phyloP scores from a whole-genome alignment of 352 stramenopile species.

The Phytophthora cajani region DNA sequence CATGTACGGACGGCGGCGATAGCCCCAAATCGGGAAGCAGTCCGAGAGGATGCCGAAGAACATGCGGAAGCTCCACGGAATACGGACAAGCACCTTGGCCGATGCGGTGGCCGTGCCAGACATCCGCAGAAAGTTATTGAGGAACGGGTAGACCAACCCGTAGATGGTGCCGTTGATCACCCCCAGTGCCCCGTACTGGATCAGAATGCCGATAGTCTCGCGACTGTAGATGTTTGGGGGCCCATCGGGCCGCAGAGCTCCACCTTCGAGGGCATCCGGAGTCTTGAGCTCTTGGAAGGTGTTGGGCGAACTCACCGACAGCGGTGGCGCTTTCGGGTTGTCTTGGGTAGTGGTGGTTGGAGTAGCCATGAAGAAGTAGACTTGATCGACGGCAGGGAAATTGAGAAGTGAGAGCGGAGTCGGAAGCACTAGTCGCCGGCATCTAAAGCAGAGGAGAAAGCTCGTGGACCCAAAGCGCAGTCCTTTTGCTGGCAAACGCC shows the following conservation, averaged over 20 bases:
- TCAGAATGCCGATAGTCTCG: constrained; percentile 46
- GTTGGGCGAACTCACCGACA: constrained; percentile 21
- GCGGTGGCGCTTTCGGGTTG: constrained; percentile 14
- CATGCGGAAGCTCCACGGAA: constrained; percentile 76
- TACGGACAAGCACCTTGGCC: constrained; percentile 45
- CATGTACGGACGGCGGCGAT: constrained; percentile 82
- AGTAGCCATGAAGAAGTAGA: constrained; percentile 17
- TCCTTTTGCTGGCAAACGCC: not conserved
- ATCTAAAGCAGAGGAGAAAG: not conserved
- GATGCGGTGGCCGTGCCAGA: constrained; percentile 43
- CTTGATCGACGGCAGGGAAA: constrained; percentile 15
- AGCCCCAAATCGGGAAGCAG: constrained; percentile 80
- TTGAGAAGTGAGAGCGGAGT: constrained; percentile 22
- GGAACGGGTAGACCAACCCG: constrained; percentile 48
- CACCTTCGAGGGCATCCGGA: constrained; percentile 39
- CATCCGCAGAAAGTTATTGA: constrained; percentile 50
- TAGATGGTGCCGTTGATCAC: constrained; percentile 59
- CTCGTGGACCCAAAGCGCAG: not conserved
- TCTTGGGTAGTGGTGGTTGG: constrained; percentile 6
- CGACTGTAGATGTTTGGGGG: constrained; percentile 45
- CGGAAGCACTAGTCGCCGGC: not conserved
- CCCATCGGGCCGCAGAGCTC: constrained; percentile 44
- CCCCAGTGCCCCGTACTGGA: constrained; percentile 52
- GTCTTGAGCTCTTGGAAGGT: constrained; percentile 44
- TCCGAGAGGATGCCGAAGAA: constrained; percentile 85